phyloP scores from a whole-genome alignment of 2,329 filamentous ascomycete species.

The Fusarium graminum region DNA sequence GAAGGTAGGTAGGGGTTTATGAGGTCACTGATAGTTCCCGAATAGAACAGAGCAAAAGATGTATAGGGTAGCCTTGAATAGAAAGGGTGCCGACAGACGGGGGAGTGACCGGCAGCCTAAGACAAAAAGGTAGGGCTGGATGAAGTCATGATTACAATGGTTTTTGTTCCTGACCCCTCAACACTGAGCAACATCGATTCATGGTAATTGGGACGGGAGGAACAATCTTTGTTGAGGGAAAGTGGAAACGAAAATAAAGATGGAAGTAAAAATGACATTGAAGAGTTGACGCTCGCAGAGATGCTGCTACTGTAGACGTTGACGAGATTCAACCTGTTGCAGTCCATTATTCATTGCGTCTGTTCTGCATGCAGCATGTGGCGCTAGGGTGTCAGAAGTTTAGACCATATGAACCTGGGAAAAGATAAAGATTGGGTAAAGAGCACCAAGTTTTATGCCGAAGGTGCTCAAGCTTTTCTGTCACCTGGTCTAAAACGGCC shows the following conservation, averaged over 20 bases:
- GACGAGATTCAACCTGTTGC: not conserved
- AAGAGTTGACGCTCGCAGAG: no score
- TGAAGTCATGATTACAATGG: constrained; percentile 44
- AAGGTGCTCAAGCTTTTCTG: no score
- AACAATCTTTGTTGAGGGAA: not conserved
- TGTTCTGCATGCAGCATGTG: constrained; percentile 27
- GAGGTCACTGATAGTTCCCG: not conserved
- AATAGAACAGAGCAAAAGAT: not conserved
- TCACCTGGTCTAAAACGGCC: no score
- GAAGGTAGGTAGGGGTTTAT: no score
- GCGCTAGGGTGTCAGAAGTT: constrained; percentile 23
- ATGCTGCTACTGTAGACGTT: no score
- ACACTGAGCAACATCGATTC: not conserved
- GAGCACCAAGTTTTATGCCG: no score
- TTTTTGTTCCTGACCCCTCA: constrained; percentile 29
- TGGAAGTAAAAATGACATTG: not conserved
- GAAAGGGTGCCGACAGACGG: constrained; percentile 13
- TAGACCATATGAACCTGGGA: no score
- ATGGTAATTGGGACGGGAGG: not conserved
- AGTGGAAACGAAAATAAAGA: not conserved
- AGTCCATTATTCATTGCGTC: not conserved
- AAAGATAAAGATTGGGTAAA: no score
- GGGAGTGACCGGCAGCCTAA: constrained; percentile 31
- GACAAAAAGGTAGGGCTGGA: constrained; percentile 43
- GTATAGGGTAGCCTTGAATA: constrained; percentile 36